Evolutionary conservation across 345 rosid genomes (phyloP), one percentile per base, ranked within the genome.

Genomic region (Turnera subulata): DNA sequence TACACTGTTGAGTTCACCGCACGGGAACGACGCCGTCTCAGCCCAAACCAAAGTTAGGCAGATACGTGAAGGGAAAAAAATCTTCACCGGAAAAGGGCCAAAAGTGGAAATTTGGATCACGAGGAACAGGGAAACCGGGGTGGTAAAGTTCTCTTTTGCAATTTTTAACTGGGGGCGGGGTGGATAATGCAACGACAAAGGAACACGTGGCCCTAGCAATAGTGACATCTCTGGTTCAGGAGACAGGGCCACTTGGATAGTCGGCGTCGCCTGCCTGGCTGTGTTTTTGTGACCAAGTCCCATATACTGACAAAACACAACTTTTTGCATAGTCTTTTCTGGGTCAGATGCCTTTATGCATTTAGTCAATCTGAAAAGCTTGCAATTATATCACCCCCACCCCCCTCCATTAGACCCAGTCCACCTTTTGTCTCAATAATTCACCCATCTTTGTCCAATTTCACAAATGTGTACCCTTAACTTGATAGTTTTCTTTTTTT

Each of bases 291-390:
- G 77, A 67, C 73, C 63, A 29, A 53, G 76, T 68, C 66, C n/a
- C 62, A 26, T 1, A 65, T 64, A 61, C 65, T 9, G 84, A 73
- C 94, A 71, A 86, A 84, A 69, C 61, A 37, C 8, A 24, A 65
- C 91, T 83, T 89, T 78, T 67, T n/a, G 1, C 2, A 16, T 25
- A 65, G 53, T 57, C 69, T 42, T n/a, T n/a, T 17, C 10, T 16
- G 4, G n/a, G 45, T 42, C n/a, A 16, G n/a, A 42, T 6, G n/a
- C 16, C 1, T 11, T 11, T 11, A 11, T 42, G 16, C 16, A 42
- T 9, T 42, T 13, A 42, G n/a, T n/a, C n/a, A 42, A 42, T 42
- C 45, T 40, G 13, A 2, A 11, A 11, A 13, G 45, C 8, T 13
- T 8, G 14, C 12, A 2, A 42, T 29, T 29, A 15, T 40, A 40